Evolutionary conservation across 306 rosid species (phyloP), one percentile per base, ranked within the genome.

Genomic region (Senna tora): DNA sequence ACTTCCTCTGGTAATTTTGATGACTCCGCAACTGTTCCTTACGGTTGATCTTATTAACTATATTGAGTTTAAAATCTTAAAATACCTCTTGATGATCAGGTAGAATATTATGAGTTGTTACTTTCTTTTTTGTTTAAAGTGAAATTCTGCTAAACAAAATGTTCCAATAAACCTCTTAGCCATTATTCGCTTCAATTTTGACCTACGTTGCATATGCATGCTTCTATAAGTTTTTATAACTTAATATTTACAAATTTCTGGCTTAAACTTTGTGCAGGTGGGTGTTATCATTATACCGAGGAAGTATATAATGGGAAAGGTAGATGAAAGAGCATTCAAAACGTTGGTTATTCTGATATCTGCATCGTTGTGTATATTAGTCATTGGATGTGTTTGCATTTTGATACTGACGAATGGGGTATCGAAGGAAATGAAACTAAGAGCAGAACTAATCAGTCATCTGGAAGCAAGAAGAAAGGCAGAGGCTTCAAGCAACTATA

Each of bases 391-490:
- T 72, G 81, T 95, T 43, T 95, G 97, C 80, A 95, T 95, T 71
- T 82, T 95, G 76, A 89, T 95, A 74, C 85, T 95, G 76, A 95
- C 99, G 10, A 95, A 91, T 43, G 99, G 99, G 82, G 99, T 95
- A 21, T 95, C 99, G 17, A 95, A 95, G 91, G 99, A 95, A 82
- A 95, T 95, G 99, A 89, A 88, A 69, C 96, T 95, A 22, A 84
- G 99, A 79, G 99, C 97, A 50, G 99, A 89, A 77, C 79, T 95
- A 63, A 95, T 95, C 36, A 89, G 88, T 79, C 99, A 95, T 55
- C 84, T 95, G 39, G 99, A 95, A 81, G 99, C 99, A 58, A 90
- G 99, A 85, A 91, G 99, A 79, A 88, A 92, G 66, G 99, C 99
- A 28, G 99, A 95, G 83, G 97, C 97, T 32, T 95, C 97, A 65